phyloP scores from a whole-genome alignment of 164 flowering plant genomes.

The Annona squamosa region DNA sequence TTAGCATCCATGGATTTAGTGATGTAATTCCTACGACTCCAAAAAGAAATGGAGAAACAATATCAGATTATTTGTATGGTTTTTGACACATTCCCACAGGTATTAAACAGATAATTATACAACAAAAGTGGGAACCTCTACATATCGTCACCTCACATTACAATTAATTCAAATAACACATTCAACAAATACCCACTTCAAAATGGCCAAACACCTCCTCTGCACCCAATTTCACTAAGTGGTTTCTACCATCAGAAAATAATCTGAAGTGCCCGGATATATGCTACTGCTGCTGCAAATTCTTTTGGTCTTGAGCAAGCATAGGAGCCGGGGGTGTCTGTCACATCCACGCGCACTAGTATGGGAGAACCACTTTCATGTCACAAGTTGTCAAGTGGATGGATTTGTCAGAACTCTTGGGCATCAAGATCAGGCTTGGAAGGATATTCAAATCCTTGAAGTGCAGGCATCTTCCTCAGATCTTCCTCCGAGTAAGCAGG shows the following conservation, averaged over 20 bases:
- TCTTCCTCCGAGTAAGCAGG: slow-evolving; percentile 83
- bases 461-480: slow-evolving; percentile 70
- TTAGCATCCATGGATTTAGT: too few species aligned
- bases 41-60: too few species aligned
- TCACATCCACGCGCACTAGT: neutral
- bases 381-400: neutral
- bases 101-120: neutral
- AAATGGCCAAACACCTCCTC: neutral
- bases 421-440: slow-evolving; percentile 73
- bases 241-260: neutral
- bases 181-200: neutral
- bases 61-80: neutral
- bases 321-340: neutral
- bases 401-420: slow-evolving; percentile 42
- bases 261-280: neutral
- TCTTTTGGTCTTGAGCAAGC: neutral
- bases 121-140: neutral
- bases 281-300: neutral
- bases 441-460: slow-evolving; percentile 94
- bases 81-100: neutral
- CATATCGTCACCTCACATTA: neutral
- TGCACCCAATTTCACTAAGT: neutral
- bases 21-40: neutral
- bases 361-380: neutral
- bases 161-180: neutral